Conservation (phyloP, 495 filamentous ascomycete genomes). For the Penicillium atrosanguineum region DNA sequence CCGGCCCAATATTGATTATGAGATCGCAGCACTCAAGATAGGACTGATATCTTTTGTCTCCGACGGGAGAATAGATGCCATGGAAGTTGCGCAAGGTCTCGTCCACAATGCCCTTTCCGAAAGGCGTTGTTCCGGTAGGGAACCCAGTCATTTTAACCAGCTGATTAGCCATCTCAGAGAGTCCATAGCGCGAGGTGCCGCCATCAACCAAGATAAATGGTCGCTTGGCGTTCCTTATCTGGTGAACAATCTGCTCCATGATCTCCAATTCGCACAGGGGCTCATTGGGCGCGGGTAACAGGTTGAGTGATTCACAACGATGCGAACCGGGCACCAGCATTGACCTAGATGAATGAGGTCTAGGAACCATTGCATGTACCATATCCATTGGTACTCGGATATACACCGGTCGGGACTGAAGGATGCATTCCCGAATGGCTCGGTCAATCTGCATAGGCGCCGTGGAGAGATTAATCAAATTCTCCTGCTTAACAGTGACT, state of each 20-base stretch:
- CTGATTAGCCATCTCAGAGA: slow-evolving; percentile 19
- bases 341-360: background rate
- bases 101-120: slow-evolving; percentile 32
- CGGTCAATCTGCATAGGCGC: slow-evolving; percentile 35
- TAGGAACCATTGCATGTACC: slow-evolving; percentile 22
- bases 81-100: slow-evolving; percentile 30
- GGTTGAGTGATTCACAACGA: too few relatives aligned
- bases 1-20: slow-evolving; percentile 27
- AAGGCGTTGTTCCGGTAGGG: slow-evolving; percentile 29
- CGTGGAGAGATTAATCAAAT: slow-evolving; percentile 24
- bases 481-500: slow-evolving; percentile 35
- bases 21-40: slow-evolving; percentile 29
- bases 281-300: background rate
- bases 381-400: slow-evolving; percentile 39
- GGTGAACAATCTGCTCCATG: slow-evolving; percentile 12
- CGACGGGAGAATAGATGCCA: slow-evolving; percentile 21
- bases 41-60: background rate
- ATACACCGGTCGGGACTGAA: slow-evolving; percentile 39
- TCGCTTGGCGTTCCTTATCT: slow-evolving; percentile 23
- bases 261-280: slow-evolving; percentile 5
- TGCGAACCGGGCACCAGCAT: background rate
- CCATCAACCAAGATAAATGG: slow-evolving; percentile 37
- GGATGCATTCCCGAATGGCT: slow-evolving; percentile 28
- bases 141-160: slow-evolving; percentile 23
- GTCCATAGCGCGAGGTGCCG: slow-evolving; percentile 14